Conservation (phyloP, 768 basidiomycete genomes). For the Lactarius akahatsu region DNA sequence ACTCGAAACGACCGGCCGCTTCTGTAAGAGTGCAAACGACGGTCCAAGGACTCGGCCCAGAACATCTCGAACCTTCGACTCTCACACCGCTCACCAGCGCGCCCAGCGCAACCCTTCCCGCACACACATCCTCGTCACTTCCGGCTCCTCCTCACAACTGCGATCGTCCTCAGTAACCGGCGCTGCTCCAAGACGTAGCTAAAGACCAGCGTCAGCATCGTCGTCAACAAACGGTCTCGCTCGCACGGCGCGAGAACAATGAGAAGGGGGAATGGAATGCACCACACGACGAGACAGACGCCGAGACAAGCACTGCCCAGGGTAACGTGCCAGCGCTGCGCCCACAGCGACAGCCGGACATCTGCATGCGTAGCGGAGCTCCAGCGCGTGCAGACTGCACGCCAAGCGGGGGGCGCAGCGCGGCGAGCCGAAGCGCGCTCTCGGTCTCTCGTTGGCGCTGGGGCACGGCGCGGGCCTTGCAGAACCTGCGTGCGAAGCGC, state of each 20-base stretch:
- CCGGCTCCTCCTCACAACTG: neutral
- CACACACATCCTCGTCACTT: too few relatives aligned
- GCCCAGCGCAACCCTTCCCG: too few relatives aligned
- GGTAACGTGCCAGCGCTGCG: slow-evolving; percentile 34
- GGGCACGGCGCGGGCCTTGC: slow-evolving; percentile 31
- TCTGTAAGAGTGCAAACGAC: too few relatives aligned
- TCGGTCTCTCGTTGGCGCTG: neutral
- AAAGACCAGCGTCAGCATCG: neutral
- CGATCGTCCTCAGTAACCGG: neutral
- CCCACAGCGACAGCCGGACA: slow-evolving; percentile 29
- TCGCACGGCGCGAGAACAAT: neutral
- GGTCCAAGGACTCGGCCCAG: too few relatives aligned
- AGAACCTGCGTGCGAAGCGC: slow-evolving; percentile 51
- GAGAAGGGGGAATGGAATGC: neutral
- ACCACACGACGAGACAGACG: slow-evolving; percentile 4
- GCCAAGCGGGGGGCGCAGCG: slow-evolving; percentile 31
- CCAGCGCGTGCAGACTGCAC: slow-evolving; percentile 32
- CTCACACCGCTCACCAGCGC: slow-evolving; percentile 27
- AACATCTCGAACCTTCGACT: too few relatives aligned
- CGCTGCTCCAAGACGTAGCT: neutral
- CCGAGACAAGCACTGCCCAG: slow-evolving; percentile 31
- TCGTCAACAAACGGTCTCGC: neutral
- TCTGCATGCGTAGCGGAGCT: slow-evolving; percentile 30
- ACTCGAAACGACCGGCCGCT: too few relatives aligned
- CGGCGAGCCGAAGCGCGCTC: neutral